Conservation (phyloP, 768 basidiomycete species). For the Pholiota microspora region DNA sequence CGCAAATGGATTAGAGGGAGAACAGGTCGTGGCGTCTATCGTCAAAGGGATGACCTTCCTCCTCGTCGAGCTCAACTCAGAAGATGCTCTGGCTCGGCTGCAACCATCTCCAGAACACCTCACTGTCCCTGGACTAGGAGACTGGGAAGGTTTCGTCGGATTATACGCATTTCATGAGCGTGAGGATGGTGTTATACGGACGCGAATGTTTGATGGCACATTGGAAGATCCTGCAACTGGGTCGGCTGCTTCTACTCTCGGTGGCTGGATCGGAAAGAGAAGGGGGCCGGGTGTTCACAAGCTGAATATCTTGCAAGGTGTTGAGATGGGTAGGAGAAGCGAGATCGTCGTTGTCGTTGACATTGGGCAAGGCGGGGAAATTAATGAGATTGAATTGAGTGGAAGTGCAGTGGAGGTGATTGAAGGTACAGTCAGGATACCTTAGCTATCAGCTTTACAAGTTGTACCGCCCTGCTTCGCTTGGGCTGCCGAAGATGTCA, state of each 20-base stretch:
- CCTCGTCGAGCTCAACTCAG: conserved; percentile 34
- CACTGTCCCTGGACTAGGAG: conserved; percentile 29
- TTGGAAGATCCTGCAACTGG: conserved; percentile 48
- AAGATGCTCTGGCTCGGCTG: conserved; percentile 34
- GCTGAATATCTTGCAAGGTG: conserved; percentile 39
- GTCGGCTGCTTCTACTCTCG: conserved; percentile 42
- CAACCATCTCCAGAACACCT: conserved; percentile 25
- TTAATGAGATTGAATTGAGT: conserved; percentile 33
- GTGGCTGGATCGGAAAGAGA: conserved; percentile 35
- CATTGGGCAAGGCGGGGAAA: conserved; percentile 25
- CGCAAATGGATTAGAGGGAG: conserved; percentile 30
- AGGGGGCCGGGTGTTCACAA: conserved; percentile 35
- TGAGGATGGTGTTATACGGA: conserved; percentile 32
- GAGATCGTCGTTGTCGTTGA: conserved; percentile 39
- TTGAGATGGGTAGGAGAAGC: conserved; percentile 44
- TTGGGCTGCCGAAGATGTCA: too few species aligned
- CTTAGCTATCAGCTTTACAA: not conserved
- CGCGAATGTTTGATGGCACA: conserved; percentile 39
- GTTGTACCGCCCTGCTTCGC: too few species aligned
- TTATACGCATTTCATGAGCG: conserved; percentile 36
- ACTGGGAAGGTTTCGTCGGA: conserved; percentile 36
- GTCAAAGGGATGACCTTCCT: conserved; percentile 49
- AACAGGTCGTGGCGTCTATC: conserved; percentile 38
- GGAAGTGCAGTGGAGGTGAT: conserved; percentile 40
- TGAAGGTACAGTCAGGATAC: conserved; percentile 25